A percentile compares a stretch with the other conserved stretches of the same genome.
Conservation (phyloP, 345 rosid genomes). For the Brassica juncea region DNA sequence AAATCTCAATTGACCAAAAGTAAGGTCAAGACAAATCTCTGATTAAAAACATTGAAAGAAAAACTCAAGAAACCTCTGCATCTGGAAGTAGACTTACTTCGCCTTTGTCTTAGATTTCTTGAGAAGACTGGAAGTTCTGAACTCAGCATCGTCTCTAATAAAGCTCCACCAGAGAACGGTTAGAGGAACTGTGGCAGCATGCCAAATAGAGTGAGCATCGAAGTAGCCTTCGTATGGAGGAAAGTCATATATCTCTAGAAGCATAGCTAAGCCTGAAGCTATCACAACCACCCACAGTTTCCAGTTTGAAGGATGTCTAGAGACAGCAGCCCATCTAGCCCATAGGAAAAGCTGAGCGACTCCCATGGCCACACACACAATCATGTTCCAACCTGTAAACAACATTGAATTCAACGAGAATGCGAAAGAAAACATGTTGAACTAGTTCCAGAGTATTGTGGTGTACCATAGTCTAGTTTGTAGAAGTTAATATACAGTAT, state of each 20-base stretch:
- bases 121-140: conserved; percentile 48
- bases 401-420: neutral
- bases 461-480: conserved; percentile 57
- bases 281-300: conserved; percentile 66
- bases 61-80: conserved; percentile 10
- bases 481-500: conserved; percentile 65
- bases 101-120: conserved; percentile 48
- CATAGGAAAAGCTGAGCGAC: conserved; percentile 62
- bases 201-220: conserved; percentile 81
- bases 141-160: conserved; percentile 61
- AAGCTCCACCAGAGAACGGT: conserved; percentile 79
- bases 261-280: conserved; percentile 65
- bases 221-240: conserved; percentile 63
- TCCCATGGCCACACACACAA: conserved; percentile 60
- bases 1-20: conserved; percentile 23
- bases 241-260: conserved; percentile 71
- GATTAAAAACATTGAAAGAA: conserved; percentile 4
- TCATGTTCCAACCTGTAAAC: conserved; percentile 65
- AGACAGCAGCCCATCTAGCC: conserved; percentile 64
- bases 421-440: neutral
- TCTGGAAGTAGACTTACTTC: conserved; percentile 23
- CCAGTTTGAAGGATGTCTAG: conserved; percentile 62
- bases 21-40: neutral
- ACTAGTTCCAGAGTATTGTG: neutral
- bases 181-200: conserved; percentile 58